Conservation (phyloP, 2,329 filamentous ascomycete genomes). For the Fusarium praegraminearum region DNA sequence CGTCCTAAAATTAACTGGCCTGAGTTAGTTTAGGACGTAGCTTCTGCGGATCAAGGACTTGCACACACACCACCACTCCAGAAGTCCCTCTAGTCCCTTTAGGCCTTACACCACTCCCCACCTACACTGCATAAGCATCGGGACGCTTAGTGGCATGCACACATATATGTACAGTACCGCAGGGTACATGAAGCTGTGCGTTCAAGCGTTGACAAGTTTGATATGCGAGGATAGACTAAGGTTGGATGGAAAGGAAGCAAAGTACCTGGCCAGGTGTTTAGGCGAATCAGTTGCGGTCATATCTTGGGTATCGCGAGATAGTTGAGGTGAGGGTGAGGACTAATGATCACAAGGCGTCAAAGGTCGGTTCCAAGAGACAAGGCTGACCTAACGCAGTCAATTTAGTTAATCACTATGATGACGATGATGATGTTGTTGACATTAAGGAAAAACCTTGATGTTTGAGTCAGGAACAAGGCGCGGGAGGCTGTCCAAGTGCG, state of each 20-base stretch:
- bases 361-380: slow-evolving; percentile 5
- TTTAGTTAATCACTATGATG: slow-evolving; percentile 3
- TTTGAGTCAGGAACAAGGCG: slow-evolving; percentile 39
- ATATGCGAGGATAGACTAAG: slow-evolving; percentile 10
- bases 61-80: slow-evolving; percentile 28
- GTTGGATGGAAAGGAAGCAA: slow-evolving; percentile 9
- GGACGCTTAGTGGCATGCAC: slow-evolving; percentile 39
- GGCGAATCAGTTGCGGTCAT: background rate
- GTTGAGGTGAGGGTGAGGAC: background rate
- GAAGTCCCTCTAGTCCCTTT: slow-evolving; percentile 41
- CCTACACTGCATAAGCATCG: slow-evolving; percentile 31
- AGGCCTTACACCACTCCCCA: slow-evolving; percentile 31
- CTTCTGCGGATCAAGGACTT: slow-evolving; percentile 27
- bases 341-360: background rate
- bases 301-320: background rate
- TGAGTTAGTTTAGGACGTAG: slow-evolving; percentile 24
- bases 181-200: slow-evolving; percentile 28
- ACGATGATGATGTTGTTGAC: slow-evolving; percentile 8
- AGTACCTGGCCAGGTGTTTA: slow-evolving; percentile 7
- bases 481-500: slow-evolving; percentile 32
- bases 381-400: slow-evolving; percentile 6
- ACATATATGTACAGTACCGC: slow-evolving; percentile 5
- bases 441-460: slow-evolving; percentile 29
- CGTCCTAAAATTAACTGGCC: slow-evolving; percentile 33
- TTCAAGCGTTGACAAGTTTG: slow-evolving; percentile 23